Evolutionary conservation across 345 rosid genomes (phyloP), one percentile per base, ranked within the genome.

Genomic region (Citrus hindsii): DNA sequence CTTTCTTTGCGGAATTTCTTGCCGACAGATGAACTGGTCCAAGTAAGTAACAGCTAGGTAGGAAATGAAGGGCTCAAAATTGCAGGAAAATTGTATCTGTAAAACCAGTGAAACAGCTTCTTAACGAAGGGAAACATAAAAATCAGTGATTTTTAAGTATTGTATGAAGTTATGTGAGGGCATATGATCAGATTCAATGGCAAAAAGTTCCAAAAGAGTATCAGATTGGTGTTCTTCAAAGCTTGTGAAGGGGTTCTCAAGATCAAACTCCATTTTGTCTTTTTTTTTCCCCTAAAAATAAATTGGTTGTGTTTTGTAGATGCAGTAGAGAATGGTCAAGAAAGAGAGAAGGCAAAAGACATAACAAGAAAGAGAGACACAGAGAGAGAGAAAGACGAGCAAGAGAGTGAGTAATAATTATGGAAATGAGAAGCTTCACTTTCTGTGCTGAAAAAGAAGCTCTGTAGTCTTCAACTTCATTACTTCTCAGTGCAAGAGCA

Each of bases 21-120:
- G 81, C 40, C 67, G 64, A 75, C 84, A 81, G 48, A 85, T 67
- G 89, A 87, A 89, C 42, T 88, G 86, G 38, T 86, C 89, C 80
- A 89, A 67, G 87, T 89, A 87, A 67, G 80, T 87, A 28, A 85
- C 79, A 24, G 92, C 92, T 22, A 89, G 87, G 66, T 87, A 89
- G 28, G 81, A 42, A 12, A 87, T 27, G 56, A 71, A 77, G 0
- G 80, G 82, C 62, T 86, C 88, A 42, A 79, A 67, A 51, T 86
- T 79, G 60, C 88, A 79, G 70, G 81, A 76, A 79, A 65, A 79
- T 65, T 75, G 78, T 5, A 77, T 73, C 86, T 78, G 85, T 38
- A 80, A 78, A 78, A 84, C 69, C 56, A 80, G 82, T 74, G 89
- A 85, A 9, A 86, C 66, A 22, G 92, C 87, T 72, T 86, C 86